phyloP scores from a whole-genome alignment of 306 rosid species.

The Abrus pulchellus region DNA sequence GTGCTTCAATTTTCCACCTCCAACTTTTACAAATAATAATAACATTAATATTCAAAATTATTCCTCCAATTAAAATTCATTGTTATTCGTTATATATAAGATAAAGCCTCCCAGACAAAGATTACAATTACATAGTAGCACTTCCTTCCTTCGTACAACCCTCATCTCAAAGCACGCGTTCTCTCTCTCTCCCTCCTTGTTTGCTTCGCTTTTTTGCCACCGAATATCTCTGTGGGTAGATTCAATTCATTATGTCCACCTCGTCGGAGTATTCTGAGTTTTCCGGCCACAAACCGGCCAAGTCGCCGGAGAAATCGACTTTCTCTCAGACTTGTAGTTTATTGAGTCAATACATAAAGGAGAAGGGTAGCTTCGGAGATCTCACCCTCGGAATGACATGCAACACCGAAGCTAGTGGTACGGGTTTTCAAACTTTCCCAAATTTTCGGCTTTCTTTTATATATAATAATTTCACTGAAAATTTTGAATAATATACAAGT shows the following conservation, averaged over 20 bases:
- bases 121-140: constrained; percentile 22
- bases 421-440: constrained; percentile 24
- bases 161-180: constrained; percentile 40
- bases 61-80: constrained; percentile 6
- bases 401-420: constrained; percentile 61
- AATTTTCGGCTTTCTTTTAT: background rate
- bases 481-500: background rate
- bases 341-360: constrained; percentile 68
- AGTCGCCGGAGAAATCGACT: constrained; percentile 61
- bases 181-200: background rate
- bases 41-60: background rate
- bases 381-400: constrained; percentile 72
- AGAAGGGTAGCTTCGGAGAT: constrained; percentile 71
- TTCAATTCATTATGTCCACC: constrained; percentile 59
- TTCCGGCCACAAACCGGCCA: constrained; percentile 60
- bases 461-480: background rate
- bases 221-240: background rate
- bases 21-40: background rate
- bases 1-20: constrained; percentile 68
- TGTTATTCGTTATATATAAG: constrained; percentile 35
- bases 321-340: constrained; percentile 75
- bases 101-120: constrained; percentile 28
- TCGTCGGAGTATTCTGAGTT: constrained; percentile 66
- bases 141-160: constrained; percentile 25
- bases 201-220: too few species aligned